Conservation (phyloP, 352 stramenopile genomes). For the Globisporangium carolinianum region DNA sequence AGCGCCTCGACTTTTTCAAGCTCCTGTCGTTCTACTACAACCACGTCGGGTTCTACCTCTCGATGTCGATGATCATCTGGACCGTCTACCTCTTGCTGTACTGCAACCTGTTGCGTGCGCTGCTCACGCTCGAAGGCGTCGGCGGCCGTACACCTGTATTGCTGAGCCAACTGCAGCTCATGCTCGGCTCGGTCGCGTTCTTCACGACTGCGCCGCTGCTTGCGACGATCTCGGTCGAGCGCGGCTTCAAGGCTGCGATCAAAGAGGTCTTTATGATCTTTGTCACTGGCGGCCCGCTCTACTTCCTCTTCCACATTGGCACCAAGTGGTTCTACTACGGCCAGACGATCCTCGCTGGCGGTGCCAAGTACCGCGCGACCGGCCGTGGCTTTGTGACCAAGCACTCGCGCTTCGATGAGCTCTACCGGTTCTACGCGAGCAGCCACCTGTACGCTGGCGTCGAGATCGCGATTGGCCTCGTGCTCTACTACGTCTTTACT, state of each 20-base stretch:
- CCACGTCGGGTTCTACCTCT: slow-evolving; percentile 98
- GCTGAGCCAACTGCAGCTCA: slow-evolving; percentile 93
- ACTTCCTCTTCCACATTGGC: slow-evolving; percentile 99
- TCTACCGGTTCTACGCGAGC: slow-evolving; percentile 97
- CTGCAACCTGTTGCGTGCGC: slow-evolving; percentile 91
- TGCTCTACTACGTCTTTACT: slow-evolving; percentile 93
- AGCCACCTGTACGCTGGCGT: slow-evolving; percentile 97
- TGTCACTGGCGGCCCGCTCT: slow-evolving; percentile 95
- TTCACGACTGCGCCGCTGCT: slow-evolving; percentile 96
- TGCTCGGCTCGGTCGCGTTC: slow-evolving; percentile 95
- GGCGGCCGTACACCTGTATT: slow-evolving; percentile 90
- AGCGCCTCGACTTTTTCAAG: slow-evolving; percentile 98
- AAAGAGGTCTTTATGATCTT: slow-evolving; percentile 94
- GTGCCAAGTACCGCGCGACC: slow-evolving; percentile 97
- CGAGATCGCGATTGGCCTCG: slow-evolving; percentile 86
- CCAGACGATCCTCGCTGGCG: slow-evolving; percentile 97
- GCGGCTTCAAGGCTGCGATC: slow-evolving; percentile 93
- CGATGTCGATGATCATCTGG: slow-evolving; percentile 96
- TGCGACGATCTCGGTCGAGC: slow-evolving; percentile 96
- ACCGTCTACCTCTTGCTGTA: slow-evolving; percentile 97
- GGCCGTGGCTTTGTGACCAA: slow-evolving; percentile 98
- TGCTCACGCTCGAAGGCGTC: slow-evolving; percentile 91
- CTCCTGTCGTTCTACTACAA: slow-evolving; percentile 99
- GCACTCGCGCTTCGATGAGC: slow-evolving; percentile 96
- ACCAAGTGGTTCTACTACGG: slow-evolving; percentile 99